Percentiles rank a stretch among this genome's conserved stretches.
Conservation (phyloP, 1,139 yeast species). For the Candida tetrigidarum region DNA sequence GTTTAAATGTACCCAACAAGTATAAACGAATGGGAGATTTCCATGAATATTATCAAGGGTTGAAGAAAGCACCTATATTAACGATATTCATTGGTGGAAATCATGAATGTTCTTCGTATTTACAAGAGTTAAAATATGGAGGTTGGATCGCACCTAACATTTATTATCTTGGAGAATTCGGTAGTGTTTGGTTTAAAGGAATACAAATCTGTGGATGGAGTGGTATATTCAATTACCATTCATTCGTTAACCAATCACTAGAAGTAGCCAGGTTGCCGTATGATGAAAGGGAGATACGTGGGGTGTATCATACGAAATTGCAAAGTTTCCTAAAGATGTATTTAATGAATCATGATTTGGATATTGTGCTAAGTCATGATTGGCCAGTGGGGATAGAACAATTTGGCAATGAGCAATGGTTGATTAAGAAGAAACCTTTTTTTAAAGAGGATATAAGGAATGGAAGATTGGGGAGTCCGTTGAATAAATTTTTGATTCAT, state of each 20-base stretch:
- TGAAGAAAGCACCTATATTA: conserved; percentile 65
- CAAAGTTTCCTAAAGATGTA: conserved; percentile 62
- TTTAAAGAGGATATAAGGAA: conserved; percentile 65
- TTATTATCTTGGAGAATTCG: conserved; percentile 84
- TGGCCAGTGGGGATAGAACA: conserved; percentile 89
- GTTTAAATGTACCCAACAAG: conserved; percentile 66
- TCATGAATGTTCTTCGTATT: conserved; percentile 85
- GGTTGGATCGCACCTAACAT: conserved; percentile 96
- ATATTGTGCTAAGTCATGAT: conserved; percentile 79
- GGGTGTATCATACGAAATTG: conserved; percentile 77
- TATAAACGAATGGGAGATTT: conserved; percentile 76
- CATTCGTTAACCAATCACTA: conserved; percentile 26
- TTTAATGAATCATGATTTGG: conserved; percentile 35
- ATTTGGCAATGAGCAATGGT: conserved; percentile 55
- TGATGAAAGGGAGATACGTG: conserved; percentile 46
- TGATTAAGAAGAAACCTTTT: conserved; percentile 66
- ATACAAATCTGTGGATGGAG: conserved; percentile 79
- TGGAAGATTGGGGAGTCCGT: conserved; percentile 75
- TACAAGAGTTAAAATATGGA: conserved; percentile 77
- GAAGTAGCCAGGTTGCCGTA: conserved; percentile 56
- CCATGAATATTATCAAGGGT: conserved; percentile 68
- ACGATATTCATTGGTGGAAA: conserved; percentile 94
- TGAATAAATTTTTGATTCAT: conserved; percentile 60
- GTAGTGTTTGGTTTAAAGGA: conserved; percentile 75
- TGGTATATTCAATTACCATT: conserved; percentile 70